Evolutionary conservation across 306 rosid genomes (phyloP).

Genomic region (Calophaca sinica): DNA sequence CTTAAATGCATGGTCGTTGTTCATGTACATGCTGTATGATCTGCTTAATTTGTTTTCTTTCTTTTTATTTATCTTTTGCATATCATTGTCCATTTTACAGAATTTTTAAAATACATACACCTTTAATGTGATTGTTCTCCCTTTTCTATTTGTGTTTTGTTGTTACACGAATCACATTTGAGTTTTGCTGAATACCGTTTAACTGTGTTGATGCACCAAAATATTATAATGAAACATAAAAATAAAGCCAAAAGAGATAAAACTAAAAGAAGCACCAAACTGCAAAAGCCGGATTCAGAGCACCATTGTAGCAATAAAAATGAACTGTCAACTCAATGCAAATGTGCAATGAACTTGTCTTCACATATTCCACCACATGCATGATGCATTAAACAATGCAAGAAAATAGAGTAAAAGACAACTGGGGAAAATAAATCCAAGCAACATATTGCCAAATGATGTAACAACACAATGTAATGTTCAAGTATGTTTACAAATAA

Average conservation of each 20-base stretch:
- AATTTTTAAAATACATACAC: neutral
- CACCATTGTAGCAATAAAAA: neutral
- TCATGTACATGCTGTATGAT: too few species aligned
- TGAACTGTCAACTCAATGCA: neutral
- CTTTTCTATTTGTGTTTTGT: neutral
- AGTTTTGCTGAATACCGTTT: neutral
- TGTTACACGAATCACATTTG: neutral
- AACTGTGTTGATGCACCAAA: too few species aligned
- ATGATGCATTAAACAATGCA: neutral
- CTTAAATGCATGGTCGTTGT: too few species aligned
- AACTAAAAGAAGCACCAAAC: neutral
- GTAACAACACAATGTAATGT: neutral
- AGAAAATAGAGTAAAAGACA: neutral
- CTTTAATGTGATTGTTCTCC: neutral
- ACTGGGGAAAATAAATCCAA: neutral
- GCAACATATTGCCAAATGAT: neutral
- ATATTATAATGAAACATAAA: too few species aligned
- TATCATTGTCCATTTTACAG: too few species aligned
- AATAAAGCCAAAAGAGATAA: neutral
- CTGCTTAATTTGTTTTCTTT: too few species aligned
- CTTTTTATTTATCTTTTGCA: too few species aligned
- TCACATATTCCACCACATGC: neutral
- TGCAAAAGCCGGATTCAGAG: neutral
- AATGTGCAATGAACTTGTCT: slow-evolving; percentile 11
- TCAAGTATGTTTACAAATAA: neutral